phyloP scores from a whole-genome alignment of 2,329 filamentous ascomycete genomes.

The Bipolaris cookei region DNA sequence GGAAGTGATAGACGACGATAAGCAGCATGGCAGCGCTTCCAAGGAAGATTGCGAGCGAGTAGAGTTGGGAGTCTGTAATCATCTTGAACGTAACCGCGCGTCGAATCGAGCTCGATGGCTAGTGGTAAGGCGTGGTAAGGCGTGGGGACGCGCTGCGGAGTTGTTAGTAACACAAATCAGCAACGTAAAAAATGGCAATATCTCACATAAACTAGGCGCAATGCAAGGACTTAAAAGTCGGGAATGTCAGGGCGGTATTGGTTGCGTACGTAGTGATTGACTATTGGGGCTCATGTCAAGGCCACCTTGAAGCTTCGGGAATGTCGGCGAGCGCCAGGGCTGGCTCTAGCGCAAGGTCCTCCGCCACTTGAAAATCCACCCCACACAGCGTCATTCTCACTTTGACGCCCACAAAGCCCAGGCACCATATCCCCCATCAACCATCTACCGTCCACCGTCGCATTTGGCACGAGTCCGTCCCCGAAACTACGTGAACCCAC shows the following conservation, averaged over 20 bases:
- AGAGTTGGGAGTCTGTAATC: constrained; percentile 93
- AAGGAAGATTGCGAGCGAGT: constrained; percentile 90
- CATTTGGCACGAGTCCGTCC: constrained; percentile 9
- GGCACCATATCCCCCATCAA: constrained; percentile 22
- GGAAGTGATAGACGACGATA: constrained; percentile 93
- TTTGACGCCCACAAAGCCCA: constrained; percentile 35
- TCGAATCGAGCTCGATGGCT: constrained; percentile 17
- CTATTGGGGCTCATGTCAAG: constrained; percentile 21
- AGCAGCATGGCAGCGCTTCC: constrained; percentile 88
- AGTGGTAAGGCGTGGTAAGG: constrained; percentile 1
- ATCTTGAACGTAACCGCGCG: constrained; percentile 63
- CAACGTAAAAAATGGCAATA: background rate
- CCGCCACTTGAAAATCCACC: constrained; percentile 33
- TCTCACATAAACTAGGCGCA: constrained; percentile 10
- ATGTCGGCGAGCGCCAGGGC: constrained; percentile 21
- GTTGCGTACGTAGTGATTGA: constrained; percentile 13
- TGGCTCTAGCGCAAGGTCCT: constrained; percentile 23
- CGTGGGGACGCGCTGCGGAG: constrained; percentile 23
- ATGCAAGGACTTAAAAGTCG: background rate
- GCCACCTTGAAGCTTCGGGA: constrained; percentile 36
- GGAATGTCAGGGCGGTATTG: constrained; percentile 13
- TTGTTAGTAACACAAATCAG: constrained; percentile 19
- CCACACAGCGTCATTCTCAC: constrained; percentile 48
- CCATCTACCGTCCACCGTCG: constrained; percentile 27
- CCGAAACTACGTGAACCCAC: background rate